A percentile compares a stretch with the other conserved stretches of the same genome.
Evolutionary conservation across 78 protist species (phyloP).

Genomic region (Dictyostelium capitatum): DNA sequence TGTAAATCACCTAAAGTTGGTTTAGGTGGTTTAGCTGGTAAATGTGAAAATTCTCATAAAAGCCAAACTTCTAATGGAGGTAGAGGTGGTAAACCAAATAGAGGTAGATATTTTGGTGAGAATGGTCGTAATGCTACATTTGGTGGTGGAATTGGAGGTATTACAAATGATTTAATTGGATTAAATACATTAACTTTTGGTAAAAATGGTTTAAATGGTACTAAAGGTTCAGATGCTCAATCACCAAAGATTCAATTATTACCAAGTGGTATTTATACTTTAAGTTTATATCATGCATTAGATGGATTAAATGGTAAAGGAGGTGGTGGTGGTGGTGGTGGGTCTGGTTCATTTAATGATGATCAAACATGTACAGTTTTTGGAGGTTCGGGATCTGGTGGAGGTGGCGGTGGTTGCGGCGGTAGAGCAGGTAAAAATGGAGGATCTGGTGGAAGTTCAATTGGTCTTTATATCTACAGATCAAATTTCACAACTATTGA

Average conservation of each 20-base stretch:
- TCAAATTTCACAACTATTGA: neutral
- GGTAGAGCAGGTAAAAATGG: slow-evolving; percentile 9
- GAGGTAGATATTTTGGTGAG: neutral
- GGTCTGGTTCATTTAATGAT: neutral
- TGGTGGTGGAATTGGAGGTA: slow-evolving; percentile 23
- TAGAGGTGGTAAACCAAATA: neutral
- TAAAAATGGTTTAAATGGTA: slow-evolving; percentile 16
- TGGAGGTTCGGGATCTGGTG: slow-evolving; percentile 10
- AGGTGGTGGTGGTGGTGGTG: slow-evolving; percentile 75
- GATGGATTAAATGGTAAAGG: slow-evolving; percentile 35
- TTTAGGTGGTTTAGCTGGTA: neutral
- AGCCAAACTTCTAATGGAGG: neutral
- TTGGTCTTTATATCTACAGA: slow-evolving; percentile 16
- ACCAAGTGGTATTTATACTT: neutral
- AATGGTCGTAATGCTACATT: slow-evolving; percentile 12
- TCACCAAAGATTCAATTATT: neutral
- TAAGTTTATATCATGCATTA: neutral
- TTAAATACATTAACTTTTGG: neutral
- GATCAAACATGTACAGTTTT: slow-evolving; percentile 8
- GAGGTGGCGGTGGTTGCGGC: slow-evolving; percentile 58
- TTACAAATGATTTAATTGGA: neutral
- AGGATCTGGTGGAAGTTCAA: slow-evolving; percentile 25
- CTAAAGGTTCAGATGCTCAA: neutral
- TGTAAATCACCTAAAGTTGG: slow-evolving; percentile 11
- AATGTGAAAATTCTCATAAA: neutral